Base-by-base conservation (phyloP, 768 basidiomycete species). In the Tylopilus sp. region DNA sequence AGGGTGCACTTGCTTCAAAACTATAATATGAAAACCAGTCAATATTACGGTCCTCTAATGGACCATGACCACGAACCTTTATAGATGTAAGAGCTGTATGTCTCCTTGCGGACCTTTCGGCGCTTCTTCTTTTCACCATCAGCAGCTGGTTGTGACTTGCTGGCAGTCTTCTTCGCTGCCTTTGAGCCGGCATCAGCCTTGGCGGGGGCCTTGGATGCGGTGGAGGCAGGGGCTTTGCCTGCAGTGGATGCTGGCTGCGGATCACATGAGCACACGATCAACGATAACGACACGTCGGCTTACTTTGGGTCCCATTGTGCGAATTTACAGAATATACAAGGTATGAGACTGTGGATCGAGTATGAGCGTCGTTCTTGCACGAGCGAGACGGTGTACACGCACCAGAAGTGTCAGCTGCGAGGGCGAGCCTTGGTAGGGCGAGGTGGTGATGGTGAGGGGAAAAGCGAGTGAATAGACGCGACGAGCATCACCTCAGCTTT, bases 1-100 rank as follows among this genome's bases (percentile, higher is more conserved):
- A 56, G 91, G 91, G 79, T 92, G 91, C 54, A 92, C 91, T 74
- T 92, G 90, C 78, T 89, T 91, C 68, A 92, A 78, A 63, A 91
- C 90, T 87, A 16, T 21, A 16, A 0, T 28, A 19, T n/a, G 5
- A 6, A 29, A 6, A 34, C 12, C 4, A 24, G 31, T 60, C 22
- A 59, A 22, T 31, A 40, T 36, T 42, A 16, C 31, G 28, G 11
- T 11, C 50, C 19, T 24, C 16, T 17, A 14, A 21, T 1, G 22
- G 22, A 24, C 13, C 22, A 16, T 29, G n/a, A 3, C 1, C 12
- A 58, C 76, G 54, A 41, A 85, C 85, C 84, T 72, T 87, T 88
- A 77, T 87, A 89, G 68, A 92, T 89, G 77, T 92, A 92, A 26
- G 88, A 86, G 67, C 84, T 84, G 78, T 87, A 89, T 4, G 87